Conservation (phyloP, 2,329 filamentous ascomycete genomes). For the Ophiostoma australiae region DNA sequence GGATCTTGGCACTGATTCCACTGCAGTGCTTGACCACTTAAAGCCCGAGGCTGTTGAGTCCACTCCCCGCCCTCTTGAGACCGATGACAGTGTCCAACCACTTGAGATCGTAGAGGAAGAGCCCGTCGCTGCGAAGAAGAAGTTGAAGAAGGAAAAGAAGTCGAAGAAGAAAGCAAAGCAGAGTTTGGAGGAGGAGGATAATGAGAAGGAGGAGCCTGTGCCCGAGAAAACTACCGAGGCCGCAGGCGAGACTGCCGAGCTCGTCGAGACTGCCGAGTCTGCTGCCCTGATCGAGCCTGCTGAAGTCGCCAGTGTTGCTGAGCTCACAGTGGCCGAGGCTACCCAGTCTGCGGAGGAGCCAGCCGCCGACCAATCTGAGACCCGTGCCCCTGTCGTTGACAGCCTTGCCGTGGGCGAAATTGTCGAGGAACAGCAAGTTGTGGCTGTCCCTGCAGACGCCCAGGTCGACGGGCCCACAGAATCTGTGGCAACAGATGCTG, state of each 20-base stretch:
- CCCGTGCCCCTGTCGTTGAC: not conserved
- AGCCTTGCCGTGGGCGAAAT: not conserved
- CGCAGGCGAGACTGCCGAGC: not conserved
- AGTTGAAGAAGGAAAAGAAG: slow-evolving; percentile 18
- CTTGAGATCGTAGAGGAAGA: slow-evolving; percentile 13
- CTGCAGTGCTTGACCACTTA: not conserved
- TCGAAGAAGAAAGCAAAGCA: slow-evolving; percentile 18
- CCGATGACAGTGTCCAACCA: slow-evolving; percentile 16
- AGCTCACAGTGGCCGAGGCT: not conserved
- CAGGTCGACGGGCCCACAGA: not conserved
- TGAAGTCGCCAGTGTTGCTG: not conserved
- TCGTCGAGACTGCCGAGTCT: not conserved
- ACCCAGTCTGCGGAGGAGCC: not conserved
- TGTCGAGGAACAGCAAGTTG: not conserved
- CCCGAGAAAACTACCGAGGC: not conserved
- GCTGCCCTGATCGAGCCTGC: no score
- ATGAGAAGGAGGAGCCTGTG: not conserved
- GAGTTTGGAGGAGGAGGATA: not conserved
- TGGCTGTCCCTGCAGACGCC: not conserved
- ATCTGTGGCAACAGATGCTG: not conserved
- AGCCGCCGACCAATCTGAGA: not conserved
- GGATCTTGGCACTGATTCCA: not conserved
- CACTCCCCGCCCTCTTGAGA: slow-evolving; percentile 9
- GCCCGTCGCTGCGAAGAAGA: slow-evolving; percentile 15
- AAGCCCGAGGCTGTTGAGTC: slow-evolving; percentile 13